Evolutionary conservation across 2,329 filamentous ascomycete genomes (phyloP).

Genomic region (Colletotrichum camelliae): DNA sequence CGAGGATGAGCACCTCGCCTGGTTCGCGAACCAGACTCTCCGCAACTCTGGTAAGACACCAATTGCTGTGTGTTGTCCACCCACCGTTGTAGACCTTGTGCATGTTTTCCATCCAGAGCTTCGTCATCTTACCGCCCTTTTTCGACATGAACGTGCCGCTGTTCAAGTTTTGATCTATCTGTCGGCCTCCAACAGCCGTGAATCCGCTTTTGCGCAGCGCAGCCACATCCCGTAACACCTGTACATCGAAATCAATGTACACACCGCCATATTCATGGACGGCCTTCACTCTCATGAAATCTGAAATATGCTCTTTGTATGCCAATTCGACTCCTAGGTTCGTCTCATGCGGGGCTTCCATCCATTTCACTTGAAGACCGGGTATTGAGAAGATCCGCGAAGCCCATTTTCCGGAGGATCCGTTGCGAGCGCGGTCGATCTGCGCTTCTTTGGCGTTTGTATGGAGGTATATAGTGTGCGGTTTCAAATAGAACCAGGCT

Average conservation of each 20-base stretch:
- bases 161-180: not conserved
- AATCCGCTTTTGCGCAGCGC: not conserved
- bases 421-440: not conserved
- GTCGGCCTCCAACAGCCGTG: not conserved
- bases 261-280: constrained; percentile 28
- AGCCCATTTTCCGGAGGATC: not conserved
- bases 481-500: not conserved
- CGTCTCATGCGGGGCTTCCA: not conserved
- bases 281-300: constrained; percentile 14
- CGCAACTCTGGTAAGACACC: not conserved
- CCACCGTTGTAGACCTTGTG: constrained; percentile 30
- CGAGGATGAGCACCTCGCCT: not conserved
- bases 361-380: not conserved
- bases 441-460: not conserved
- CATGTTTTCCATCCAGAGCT: constrained; percentile 27
- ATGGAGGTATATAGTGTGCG: not conserved
- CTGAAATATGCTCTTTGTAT: constrained; percentile 4
- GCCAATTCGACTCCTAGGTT: not conserved
- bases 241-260: constrained; percentile 29
- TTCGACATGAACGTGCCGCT: not conserved
- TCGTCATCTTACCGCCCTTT: constrained; percentile 21
- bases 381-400: not conserved
- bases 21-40: not conserved
- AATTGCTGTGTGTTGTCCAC: constrained; percentile 33
- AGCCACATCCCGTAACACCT: not conserved